These are phyloP conservation scores for Candida ascalaphidarum DNA, from an alignment of 805 yeast species.

Conservation along the genomic window DNA sequence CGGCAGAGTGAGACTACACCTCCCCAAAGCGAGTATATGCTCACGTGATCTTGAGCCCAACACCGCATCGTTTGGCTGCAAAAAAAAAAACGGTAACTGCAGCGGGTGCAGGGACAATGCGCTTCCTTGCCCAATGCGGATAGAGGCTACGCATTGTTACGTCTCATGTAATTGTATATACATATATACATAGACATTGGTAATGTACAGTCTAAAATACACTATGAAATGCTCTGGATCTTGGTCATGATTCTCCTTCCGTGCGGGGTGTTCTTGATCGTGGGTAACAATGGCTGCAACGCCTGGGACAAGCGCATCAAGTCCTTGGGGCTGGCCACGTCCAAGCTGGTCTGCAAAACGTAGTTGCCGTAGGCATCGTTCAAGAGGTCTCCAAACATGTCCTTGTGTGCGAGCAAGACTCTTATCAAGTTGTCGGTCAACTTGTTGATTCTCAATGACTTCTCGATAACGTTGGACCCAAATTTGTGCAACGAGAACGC, in stretches of 20 bases:
- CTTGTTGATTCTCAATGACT: conserved; percentile 39
- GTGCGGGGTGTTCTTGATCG: conserved; percentile 84
- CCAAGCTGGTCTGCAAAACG: conserved; percentile 51
- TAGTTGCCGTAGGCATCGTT: conserved; percentile 56
- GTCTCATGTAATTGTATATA: too few relatives aligned
- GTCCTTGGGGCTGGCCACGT: conserved; percentile 43
- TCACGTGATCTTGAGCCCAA: too few relatives aligned
- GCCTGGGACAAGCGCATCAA: conserved; percentile 47
- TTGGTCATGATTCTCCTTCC: conserved; percentile 89
- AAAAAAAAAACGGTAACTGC: too few relatives aligned
- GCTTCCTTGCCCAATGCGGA: too few relatives aligned
- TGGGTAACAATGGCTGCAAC: conserved; percentile 68
- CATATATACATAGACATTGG: too few relatives aligned
- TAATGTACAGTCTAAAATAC: conserved; percentile 7
- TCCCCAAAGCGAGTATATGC: too few relatives aligned
- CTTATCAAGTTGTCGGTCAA: conserved; percentile 37
- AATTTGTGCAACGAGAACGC: conserved; percentile 50
- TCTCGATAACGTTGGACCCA: conserved; percentile 55
- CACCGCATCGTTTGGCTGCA: too few relatives aligned
- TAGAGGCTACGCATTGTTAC: too few relatives aligned
- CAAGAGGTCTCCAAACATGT: conserved; percentile 32
- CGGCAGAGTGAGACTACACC: too few relatives aligned
- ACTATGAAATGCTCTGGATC: conserved; percentile 18
- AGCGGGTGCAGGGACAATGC: too few relatives aligned
- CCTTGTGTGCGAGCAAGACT: conserved; percentile 29